Base-by-base conservation (phyloP, 495 filamentous ascomycete species). In the Xylaria flabelliformis region DNA sequence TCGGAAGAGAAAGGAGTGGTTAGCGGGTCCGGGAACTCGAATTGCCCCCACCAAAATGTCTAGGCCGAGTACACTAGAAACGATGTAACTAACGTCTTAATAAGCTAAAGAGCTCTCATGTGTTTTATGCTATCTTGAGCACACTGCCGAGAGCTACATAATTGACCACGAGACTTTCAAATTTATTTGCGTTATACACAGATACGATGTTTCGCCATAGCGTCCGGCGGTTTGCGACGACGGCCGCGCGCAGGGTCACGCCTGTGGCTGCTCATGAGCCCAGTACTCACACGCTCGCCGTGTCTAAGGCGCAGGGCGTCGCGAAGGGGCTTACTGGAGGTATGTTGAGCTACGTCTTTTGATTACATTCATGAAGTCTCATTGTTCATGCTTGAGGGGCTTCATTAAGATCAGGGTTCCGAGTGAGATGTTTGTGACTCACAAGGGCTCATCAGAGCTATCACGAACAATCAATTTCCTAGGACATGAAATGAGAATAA, bases 281-380 rank as follows among this genome's bases (percentile, higher is more conserved):
- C 10, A 82, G 75, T 72, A 72, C 76, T 48, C 69, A 83, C 62
- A 80, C 81, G 48, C 72, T 86, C 32, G 71, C 73, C 48, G 88
- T 98, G 53, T 94, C 95, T 17, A 90, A 90, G 80, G 93, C 92
- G 34, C 96, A 99, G 81, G 92, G 94, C 59, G 82, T 91, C 62
- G 92, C 93, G 34, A 88, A 92, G 77, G 95, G 96, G 13, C 85
- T 99, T 64, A 90, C 93, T 67, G 94, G 92, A 85, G 95, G 95
- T 97, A 90, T 75, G 80, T 72, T 48, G 53, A 41, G 6, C 34
- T 36, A 4, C 39, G 39, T 24, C 19, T 50, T 17, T 53, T 26
- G 4, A 39, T 13, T 24, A 39, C 4, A 12, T 4, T 5, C 4
- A 44, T 7, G 0, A 61, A 55, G 15, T 21, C 46, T 55, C 12